These are phyloP conservation scores for Pseudocercospora vitis DNA, from an alignment of 2,329 filamentous ascomycete genomes.

Conservation along the genomic window DNA sequence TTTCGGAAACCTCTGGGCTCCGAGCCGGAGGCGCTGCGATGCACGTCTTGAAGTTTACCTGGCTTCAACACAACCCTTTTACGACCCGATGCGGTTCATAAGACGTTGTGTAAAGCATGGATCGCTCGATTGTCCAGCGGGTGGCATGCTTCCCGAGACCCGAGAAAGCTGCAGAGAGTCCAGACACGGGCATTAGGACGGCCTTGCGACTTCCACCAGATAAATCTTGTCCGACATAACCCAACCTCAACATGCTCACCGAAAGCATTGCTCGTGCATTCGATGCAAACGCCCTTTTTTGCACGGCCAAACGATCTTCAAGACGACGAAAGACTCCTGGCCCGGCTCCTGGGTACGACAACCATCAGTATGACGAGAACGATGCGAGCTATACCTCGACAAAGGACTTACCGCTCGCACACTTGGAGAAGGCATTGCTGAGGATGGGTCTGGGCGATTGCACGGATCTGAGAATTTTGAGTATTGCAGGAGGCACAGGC, in stretches of 20 bases:
- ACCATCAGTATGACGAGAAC: slow-evolving; percentile 18
- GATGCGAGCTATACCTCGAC: slow-evolving; percentile 12
- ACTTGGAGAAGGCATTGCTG: slow-evolving; percentile 19
- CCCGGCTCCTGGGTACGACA: background rate
- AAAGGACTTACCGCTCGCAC: slow-evolving; percentile 13
- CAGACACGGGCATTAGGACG: background rate
- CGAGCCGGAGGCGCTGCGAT: background rate
- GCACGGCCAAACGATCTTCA: background rate
- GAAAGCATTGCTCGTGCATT: slow-evolving; percentile 7
- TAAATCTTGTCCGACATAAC: background rate
- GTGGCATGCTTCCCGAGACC: background rate
- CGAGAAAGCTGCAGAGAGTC: background rate
- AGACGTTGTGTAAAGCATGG: no score
- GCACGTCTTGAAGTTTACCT: background rate
- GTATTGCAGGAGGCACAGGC: slow-evolving; percentile 24
- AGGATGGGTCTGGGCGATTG: slow-evolving; percentile 20
- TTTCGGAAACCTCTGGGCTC: background rate
- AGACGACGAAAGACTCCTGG: background rate
- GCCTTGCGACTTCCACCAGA: background rate
- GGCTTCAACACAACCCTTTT: no score
- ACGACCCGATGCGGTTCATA: no score
- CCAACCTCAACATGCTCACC: background rate
- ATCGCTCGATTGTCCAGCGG: no score
- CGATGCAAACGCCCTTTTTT: background rate
- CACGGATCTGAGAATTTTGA: slow-evolving; percentile 14